Conservation (phyloP, 805 yeast genomes). For the Candida alai region DNA sequence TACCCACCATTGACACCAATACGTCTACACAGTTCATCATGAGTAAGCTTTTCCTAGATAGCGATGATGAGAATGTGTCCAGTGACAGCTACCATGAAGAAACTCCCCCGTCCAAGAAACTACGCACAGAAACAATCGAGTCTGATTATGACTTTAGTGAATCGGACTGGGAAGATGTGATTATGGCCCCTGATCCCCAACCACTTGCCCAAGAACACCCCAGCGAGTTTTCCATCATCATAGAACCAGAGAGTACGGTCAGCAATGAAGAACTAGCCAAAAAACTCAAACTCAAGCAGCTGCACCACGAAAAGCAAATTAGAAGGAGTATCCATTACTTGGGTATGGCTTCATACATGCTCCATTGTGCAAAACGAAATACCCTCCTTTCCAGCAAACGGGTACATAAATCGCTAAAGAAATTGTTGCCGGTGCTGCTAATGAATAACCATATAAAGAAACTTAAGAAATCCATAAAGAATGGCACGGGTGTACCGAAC, state of each 20-base stretch:
- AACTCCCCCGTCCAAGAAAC: slow-evolving; percentile 1
- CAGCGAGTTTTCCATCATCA: neutral
- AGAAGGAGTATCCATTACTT: slow-evolving; percentile 16
- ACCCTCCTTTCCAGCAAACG: slow-evolving; percentile 14
- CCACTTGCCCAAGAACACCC: neutral
- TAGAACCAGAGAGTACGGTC: neutral
- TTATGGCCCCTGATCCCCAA: slow-evolving; percentile 1
- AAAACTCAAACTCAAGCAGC: slow-evolving; percentile 4
- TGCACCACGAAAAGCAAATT: slow-evolving; percentile 7
- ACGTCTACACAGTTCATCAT: no score
- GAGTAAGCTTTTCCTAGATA: no score
- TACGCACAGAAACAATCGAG: neutral
- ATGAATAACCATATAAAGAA: slow-evolving; percentile 14
- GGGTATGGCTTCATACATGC: slow-evolving; percentile 21
- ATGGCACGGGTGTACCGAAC: no score
- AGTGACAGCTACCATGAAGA: neutral
- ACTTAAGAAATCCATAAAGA: slow-evolving; percentile 11
- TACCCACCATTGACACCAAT: no score
- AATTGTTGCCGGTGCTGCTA: slow-evolving; percentile 21
- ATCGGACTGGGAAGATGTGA: slow-evolving; percentile 18
- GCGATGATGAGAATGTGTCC: neutral
- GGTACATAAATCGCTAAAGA: slow-evolving; percentile 20
- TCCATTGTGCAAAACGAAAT: slow-evolving; percentile 20
- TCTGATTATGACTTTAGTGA: slow-evolving; percentile 11
- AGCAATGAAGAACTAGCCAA: neutral